Percentiles rank a stretch among this genome's conserved stretches.
These are phyloP conservation scores for Elasticomyces elasticus DNA, from an alignment of 495 filamentous ascomycete genomes.

Conservation along the genomic window DNA sequence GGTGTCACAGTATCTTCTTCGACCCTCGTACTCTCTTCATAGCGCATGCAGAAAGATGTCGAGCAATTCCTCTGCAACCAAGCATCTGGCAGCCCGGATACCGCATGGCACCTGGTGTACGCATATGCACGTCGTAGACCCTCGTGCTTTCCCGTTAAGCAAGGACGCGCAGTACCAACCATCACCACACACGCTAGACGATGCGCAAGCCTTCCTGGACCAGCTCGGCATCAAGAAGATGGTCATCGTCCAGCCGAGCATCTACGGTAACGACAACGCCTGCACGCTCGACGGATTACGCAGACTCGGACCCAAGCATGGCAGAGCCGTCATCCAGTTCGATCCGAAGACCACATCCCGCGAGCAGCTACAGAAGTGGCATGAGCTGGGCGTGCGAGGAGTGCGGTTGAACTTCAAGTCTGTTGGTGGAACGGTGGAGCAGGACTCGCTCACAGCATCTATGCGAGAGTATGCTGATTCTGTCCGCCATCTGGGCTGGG, in stretches of 20 bases:
- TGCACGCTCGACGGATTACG: conserved; percentile 40
- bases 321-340: conserved; percentile 43
- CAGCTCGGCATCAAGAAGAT: conserved; percentile 16
- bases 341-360: conserved; percentile 33
- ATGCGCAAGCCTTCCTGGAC: conserved; percentile 13
- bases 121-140: conserved; percentile 46
- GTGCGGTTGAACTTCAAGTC: conserved; percentile 44
- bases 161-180: conserved; percentile 13
- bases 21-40: too few species aligned
- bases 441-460: conserved; percentile 29
- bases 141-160: conserved; percentile 16
- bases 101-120: conserved; percentile 37
- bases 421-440: conserved; percentile 32
- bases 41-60: not conserved
- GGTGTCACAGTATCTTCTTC: too few species aligned
- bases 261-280: conserved; percentile 45
- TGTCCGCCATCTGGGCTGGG: conserved; percentile 38
- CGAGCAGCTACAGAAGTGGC: conserved; percentile 37
- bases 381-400: conserved; percentile 41
- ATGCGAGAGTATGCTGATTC: conserved; percentile 38
- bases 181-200: conserved; percentile 14
- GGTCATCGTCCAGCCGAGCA: conserved; percentile 44
- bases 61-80: not conserved
- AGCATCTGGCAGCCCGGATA: conserved; percentile 12
- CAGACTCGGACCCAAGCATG: conserved; percentile 29